Conservation (phyloP, 1,284 basidiomycete species). For the Leucoagaricus sp. region DNA sequence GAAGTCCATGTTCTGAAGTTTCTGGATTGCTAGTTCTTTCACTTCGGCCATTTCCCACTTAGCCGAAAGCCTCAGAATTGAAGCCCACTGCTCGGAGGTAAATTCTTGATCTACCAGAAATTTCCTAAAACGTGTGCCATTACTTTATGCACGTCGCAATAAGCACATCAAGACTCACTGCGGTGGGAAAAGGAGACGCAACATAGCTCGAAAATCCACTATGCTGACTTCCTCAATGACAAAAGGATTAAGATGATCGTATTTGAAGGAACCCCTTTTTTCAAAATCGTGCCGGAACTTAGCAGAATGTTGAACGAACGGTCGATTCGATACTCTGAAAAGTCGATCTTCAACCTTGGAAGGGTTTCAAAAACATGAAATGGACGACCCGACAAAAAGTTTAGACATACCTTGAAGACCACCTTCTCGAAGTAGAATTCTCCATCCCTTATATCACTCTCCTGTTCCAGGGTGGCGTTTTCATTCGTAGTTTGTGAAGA, state of each 20-base stretch:
- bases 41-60: constrained; percentile 1
- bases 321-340: constrained; percentile 6
- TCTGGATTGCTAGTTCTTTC: not conserved
- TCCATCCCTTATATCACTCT: not conserved
- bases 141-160: no score
- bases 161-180: not conserved
- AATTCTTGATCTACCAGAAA: not conserved
- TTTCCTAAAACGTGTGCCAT: no score
- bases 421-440: constrained; percentile 12
- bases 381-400: no score
- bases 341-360: constrained; percentile 5
- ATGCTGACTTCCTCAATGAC: not conserved
- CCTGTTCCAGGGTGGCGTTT: no score
- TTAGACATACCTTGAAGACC: constrained; percentile 8
- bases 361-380: not conserved
- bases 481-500: not conserved
- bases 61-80: not conserved
- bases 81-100: constrained; percentile 5
- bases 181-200: constrained; percentile 13
- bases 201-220: constrained; percentile 2
- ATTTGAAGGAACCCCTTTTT: constrained; percentile 1
- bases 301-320: constrained; percentile 6
- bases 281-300: constrained; percentile 3
- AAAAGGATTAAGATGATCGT: constrained; percentile 5
- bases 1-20: not conserved